A percentile compares a stretch with the other conserved stretches of the same genome.
Conservation (phyloP, 2,329 filamentous ascomycete genomes). For the Acarospora socialis region DNA sequence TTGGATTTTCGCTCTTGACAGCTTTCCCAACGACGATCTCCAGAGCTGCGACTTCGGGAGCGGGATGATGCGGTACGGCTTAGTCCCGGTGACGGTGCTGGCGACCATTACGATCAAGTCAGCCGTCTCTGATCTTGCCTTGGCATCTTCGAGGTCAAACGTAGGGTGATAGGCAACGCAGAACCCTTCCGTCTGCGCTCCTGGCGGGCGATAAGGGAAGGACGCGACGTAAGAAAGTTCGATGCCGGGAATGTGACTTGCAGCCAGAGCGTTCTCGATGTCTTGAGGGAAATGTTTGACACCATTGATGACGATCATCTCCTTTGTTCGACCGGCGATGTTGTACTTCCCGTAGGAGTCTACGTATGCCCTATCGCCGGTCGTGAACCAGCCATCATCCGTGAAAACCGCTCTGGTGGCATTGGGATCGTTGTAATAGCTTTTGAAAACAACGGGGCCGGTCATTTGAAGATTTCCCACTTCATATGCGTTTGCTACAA, state of each 20-base stretch:
- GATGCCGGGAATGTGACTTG: slow-evolving; percentile 1
- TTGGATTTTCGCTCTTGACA: slow-evolving; percentile 26
- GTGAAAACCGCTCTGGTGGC: slow-evolving; percentile 8
- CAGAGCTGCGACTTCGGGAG: slow-evolving; percentile 16
- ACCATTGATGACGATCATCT: slow-evolving; percentile 7
- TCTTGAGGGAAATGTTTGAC: slow-evolving; percentile 7
- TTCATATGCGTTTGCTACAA: no score
- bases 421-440: slow-evolving; percentile 8
- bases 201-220: slow-evolving; percentile 10
- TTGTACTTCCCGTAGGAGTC: slow-evolving; percentile 6
- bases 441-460: slow-evolving; percentile 4
- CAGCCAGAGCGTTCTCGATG: slow-evolving; percentile 4
- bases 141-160: slow-evolving; percentile 15
- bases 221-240: not conserved
- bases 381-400: slow-evolving; percentile 11
- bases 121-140: slow-evolving; percentile 15
- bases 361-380: slow-evolving; percentile 7
- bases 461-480: slow-evolving; percentile 5
- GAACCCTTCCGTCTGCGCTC: slow-evolving; percentile 25
- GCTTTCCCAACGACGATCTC: slow-evolving; percentile 28
- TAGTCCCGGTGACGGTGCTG: slow-evolving; percentile 6
- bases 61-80: slow-evolving; percentile 18
- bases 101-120: slow-evolving; percentile 14
- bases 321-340: slow-evolving; percentile 6
- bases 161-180: slow-evolving; percentile 26